Evolutionary conservation across 1,284 basidiomycete species (phyloP).

Genomic region (Sparassis latifolia): DNA sequence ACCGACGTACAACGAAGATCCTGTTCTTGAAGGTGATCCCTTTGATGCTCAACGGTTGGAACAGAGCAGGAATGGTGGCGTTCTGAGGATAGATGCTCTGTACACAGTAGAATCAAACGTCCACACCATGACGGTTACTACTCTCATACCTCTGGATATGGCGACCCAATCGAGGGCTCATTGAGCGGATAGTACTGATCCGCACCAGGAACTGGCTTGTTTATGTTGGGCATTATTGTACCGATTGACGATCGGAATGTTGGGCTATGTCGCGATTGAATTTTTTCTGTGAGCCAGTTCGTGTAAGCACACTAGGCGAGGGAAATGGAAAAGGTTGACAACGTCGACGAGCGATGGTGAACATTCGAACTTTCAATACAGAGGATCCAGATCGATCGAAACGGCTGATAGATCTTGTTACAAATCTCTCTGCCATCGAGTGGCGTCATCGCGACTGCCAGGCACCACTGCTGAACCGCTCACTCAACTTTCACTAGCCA

Average conservation of each 20-base stretch:
- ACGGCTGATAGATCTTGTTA: too few species aligned
- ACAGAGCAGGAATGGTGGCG: constrained; percentile 48
- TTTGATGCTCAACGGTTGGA: constrained; percentile 61
- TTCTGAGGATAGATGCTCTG: constrained; percentile 40
- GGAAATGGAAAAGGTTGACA: too few species aligned
- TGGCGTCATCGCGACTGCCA: too few species aligned
- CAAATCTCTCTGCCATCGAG: not conserved
- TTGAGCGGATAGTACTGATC: constrained; percentile 58
- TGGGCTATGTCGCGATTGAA: too few species aligned
- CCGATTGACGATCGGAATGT: not conserved
- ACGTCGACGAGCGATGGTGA: too few species aligned
- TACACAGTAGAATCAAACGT: not conserved
- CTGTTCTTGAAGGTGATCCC: constrained; percentile 68
- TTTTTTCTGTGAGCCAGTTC: too few species aligned
- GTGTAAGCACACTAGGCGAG: too few species aligned
- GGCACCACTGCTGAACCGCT: too few species aligned
- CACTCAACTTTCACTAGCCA: not conserved
- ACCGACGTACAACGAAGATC: constrained; percentile 42
- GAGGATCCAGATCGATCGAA: too few species aligned
- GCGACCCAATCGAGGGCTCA: constrained; percentile 52
- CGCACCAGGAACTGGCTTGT: constrained; percentile 40
- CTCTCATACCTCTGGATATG: constrained; percentile 30
- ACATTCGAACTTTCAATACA: too few species aligned
- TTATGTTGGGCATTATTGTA: constrained; percentile 27
- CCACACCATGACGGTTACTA: not conserved